phyloP scores from a whole-genome alignment of 2,329 filamentous ascomycete genomes.

The Colletotrichum tofieldiae region DNA sequence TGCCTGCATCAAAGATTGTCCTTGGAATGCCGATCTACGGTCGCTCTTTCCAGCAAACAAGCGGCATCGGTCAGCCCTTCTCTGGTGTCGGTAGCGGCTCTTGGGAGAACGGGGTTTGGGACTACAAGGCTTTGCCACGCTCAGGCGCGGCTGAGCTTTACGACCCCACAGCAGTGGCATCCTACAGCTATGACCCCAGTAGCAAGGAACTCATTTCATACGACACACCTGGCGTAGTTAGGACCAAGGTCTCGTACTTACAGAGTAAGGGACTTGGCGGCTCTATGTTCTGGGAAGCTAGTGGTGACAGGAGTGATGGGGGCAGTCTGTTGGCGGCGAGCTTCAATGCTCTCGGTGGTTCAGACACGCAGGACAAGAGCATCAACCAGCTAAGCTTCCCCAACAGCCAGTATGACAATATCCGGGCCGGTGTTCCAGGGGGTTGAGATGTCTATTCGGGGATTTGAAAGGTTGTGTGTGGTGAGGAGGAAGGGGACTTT shows the following conservation, averaged over 20 bases:
- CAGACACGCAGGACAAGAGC: slow-evolving; percentile 62
- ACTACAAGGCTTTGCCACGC: slow-evolving; percentile 80
- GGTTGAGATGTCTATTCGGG: background rate
- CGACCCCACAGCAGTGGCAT: slow-evolving; percentile 73
- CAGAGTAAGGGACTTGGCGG: slow-evolving; percentile 75
- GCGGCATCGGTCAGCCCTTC: slow-evolving; percentile 76
- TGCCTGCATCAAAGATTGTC: slow-evolving; percentile 77
- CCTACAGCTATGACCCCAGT: slow-evolving; percentile 77
- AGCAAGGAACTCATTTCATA: slow-evolving; percentile 79
- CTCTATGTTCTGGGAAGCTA: slow-evolving; percentile 89
- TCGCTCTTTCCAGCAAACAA: slow-evolving; percentile 79
- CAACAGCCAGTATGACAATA: slow-evolving; percentile 71
- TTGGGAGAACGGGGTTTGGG: slow-evolving; percentile 76
- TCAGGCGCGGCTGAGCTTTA: slow-evolving; percentile 69
- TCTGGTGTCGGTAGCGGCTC: slow-evolving; percentile 74
- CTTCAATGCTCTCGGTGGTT: slow-evolving; percentile 48
- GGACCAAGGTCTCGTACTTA: slow-evolving; percentile 77
- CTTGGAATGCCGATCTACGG: slow-evolving; percentile 87
- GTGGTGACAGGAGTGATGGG: slow-evolving; percentile 70
- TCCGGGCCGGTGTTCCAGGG: slow-evolving; percentile 49
- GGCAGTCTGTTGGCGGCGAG: slow-evolving; percentile 68
- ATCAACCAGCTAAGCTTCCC: slow-evolving; percentile 71
- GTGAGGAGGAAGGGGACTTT: background rate
- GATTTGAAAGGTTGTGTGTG: too few species aligned
- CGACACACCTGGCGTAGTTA: slow-evolving; percentile 72